phyloP scores from a whole-genome alignment of 2,329 filamentous ascomycete species.

The Thielaviopsis punctulata region DNA sequence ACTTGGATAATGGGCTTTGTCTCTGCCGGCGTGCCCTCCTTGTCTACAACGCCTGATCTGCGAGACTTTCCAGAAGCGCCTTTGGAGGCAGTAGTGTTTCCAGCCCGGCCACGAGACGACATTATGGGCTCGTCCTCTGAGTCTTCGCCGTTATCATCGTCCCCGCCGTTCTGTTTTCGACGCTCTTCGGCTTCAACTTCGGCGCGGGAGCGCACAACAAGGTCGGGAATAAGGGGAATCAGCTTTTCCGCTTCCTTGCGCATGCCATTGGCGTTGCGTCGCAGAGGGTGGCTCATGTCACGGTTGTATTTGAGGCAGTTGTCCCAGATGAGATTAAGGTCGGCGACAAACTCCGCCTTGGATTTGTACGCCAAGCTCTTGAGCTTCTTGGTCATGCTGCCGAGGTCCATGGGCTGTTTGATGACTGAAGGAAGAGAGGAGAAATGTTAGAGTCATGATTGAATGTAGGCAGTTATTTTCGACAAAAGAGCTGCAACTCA shows the following conservation, averaged over 20 bases:
- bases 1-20: slow-evolving; percentile 56
- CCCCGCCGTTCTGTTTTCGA: slow-evolving; percentile 69
- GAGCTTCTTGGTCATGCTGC: slow-evolving; percentile 95
- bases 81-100: slow-evolving; percentile 44
- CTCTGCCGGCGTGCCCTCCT: slow-evolving; percentile 67
- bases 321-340: slow-evolving; percentile 89
- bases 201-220: slow-evolving; percentile 74
- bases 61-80: slow-evolving; percentile 55
- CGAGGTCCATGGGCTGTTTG: slow-evolving; percentile 94
- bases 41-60: slow-evolving; percentile 43
- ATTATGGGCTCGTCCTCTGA: slow-evolving; percentile 97
- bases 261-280: slow-evolving; percentile 92
- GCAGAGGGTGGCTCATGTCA: slow-evolving; percentile 68
- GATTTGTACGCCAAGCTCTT: slow-evolving; percentile 65
- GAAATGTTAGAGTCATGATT: neutral
- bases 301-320: slow-evolving; percentile 95
- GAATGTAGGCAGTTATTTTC: neutral
- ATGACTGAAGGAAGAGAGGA: slow-evolving; percentile 42
- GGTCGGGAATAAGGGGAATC: slow-evolving; percentile 84
- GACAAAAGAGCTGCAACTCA: slow-evolving; percentile 28
- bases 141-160: slow-evolving; percentile 70
- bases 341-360: slow-evolving; percentile 85
- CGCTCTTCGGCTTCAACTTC: slow-evolving; percentile 84
- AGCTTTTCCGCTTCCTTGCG: slow-evolving; percentile 94
- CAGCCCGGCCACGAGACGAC: slow-evolving; percentile 85